Conservation (phyloP, 805 yeast species). For the Saccharomycopsis fibuligera region DNA sequence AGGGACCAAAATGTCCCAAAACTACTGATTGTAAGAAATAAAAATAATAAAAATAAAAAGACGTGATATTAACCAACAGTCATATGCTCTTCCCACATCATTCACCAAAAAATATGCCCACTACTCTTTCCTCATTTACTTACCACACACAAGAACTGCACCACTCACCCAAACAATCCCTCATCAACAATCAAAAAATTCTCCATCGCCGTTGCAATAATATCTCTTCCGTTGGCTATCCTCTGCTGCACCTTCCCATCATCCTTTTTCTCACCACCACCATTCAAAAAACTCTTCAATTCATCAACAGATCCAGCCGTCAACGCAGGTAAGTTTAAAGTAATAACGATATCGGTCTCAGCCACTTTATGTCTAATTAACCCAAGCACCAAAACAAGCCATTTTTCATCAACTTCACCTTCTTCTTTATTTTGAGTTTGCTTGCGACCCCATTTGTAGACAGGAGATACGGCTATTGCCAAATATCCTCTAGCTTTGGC, state of each 20-base stretch:
- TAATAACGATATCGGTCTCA: constrained; percentile 54
- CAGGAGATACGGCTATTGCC: constrained; percentile 31
- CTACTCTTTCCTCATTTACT: neutral
- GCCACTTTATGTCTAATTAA: constrained; percentile 46
- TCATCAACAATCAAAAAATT: constrained; percentile 8
- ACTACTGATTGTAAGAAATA: neutral
- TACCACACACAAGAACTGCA: neutral
- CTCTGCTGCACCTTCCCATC: neutral
- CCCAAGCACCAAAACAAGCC: constrained; percentile 48
- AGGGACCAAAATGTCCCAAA: too few species aligned
- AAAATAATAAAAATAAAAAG: neutral
- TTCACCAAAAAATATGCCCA: neutral
- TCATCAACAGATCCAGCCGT: neutral
- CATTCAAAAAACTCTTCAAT: neutral
- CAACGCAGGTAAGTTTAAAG: constrained; percentile 47
- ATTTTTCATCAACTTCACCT: constrained; percentile 25
- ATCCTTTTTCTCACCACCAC: neutral
- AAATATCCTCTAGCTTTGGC: constrained; percentile 1
- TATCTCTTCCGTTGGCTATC: constrained; percentile 1
- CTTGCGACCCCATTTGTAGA: constrained; percentile 47
- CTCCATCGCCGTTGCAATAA: constrained; percentile 6
- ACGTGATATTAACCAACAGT: neutral
- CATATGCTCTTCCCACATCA: neutral
- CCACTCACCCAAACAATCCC: constrained; percentile 3
- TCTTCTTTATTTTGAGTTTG: constrained; percentile 18